Evolutionary conservation across 441 rosid species (phyloP), one percentile per base, ranked within the genome.

Genomic region (Arabidopsis hybrid): DNA sequence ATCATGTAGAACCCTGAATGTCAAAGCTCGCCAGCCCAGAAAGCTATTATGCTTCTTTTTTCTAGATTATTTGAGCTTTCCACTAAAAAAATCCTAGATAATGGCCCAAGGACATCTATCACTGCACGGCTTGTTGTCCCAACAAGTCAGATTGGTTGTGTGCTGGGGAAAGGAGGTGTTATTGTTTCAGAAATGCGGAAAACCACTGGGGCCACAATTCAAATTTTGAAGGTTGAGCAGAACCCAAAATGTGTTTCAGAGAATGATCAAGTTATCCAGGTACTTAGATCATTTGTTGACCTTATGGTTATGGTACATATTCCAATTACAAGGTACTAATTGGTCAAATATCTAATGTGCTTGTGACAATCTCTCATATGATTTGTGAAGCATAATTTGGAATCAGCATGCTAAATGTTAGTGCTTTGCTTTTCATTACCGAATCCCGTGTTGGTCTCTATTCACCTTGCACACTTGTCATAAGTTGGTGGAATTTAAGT

Each of bases 221-320:
- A 84, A 75, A 77, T 95, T 78, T 26, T 91, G 55, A 83, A 78
- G 70, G 76, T 50, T 64, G 92, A 87, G 74, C 89, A 83, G 84
- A 78, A 79, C 63, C 94, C 95, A 12, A 93, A 87, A 80, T 95
- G 93, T 75, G 84, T 81, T 38, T 65, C 80, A 32, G 89, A 80
- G 81, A 84, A 77, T 67, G 96, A 93, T 78, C 89, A 86, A 82
- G 89, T 95, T 70, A 95, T 93, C 59, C 96, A 95, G 97, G 99
- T 93, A 73, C 14, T 60, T 72, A 40, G 21, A 55, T 35, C 21
- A 40, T 53, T 21, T 65, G 17, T 52, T 58, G 18, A 65, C 17
- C 42, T 65, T 71, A 26, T 63, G 65, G 51, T 47, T 69, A 62
- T 16, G 51, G 52, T 55, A 62, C 45, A 34, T 36, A 34, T 42